These are phyloP conservation scores for Emmonsiellopsis sp. DNA, from an alignment of 2,329 filamentous ascomycete genomes.

Conservation along the genomic window DNA sequence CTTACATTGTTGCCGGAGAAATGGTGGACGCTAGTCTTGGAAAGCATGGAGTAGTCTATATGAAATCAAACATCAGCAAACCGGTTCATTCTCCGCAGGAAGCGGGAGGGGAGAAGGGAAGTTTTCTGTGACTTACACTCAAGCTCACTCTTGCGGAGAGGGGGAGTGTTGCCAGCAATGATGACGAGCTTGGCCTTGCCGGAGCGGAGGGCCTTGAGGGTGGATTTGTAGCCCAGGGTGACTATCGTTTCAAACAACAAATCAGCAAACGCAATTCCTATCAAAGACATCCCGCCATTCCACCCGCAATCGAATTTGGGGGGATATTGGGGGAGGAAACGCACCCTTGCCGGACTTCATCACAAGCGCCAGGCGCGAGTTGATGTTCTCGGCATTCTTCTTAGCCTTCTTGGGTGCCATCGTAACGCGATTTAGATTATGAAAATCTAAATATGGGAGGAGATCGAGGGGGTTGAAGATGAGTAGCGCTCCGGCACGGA, in stretches of 20 bases:
- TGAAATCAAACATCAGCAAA: constrained; percentile 1
- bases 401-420: constrained; percentile 62
- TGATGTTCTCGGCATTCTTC: constrained; percentile 76
- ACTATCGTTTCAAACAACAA: constrained; percentile 41
- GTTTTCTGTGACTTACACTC: constrained; percentile 51
- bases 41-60: constrained; percentile 70
- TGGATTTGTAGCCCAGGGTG: constrained; percentile 83
- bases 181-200: constrained; percentile 99
- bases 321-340: background rate
- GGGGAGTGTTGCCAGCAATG: constrained; percentile 91
- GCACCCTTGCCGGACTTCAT: constrained; percentile 57
- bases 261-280: background rate
- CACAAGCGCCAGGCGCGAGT: constrained; percentile 60
- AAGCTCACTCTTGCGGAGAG: constrained; percentile 94
- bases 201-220: constrained; percentile 79
- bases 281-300: constrained; percentile 1
- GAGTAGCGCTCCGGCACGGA: constrained; percentile 29
- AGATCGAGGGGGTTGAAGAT: constrained; percentile 1
- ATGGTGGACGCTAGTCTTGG: constrained; percentile 94
- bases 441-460: background rate
- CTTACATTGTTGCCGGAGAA: constrained; percentile 98
- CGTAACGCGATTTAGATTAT: constrained; percentile 36
- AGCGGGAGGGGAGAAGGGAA: constrained; percentile 7
- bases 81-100: constrained; percentile 12
- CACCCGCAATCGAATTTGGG: too few species aligned